phyloP scores from a whole-genome alignment of 805 yeast genomes.

The Wickerhamomyces bisporus region DNA sequence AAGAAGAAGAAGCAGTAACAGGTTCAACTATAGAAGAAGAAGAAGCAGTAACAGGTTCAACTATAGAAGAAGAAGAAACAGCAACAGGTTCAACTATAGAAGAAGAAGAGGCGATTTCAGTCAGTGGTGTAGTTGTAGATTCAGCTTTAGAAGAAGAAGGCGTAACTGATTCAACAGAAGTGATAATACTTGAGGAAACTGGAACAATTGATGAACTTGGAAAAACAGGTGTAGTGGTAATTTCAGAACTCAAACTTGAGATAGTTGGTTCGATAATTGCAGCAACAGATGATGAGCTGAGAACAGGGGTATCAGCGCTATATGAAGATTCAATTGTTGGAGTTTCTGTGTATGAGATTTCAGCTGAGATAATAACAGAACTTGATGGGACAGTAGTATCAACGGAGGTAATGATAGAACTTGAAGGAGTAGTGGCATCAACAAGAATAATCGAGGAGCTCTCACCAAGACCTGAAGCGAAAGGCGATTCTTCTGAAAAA shows the following conservation, averaged over 20 bases:
- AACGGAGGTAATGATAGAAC: too few species aligned
- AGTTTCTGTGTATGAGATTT: too few species aligned
- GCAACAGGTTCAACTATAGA: neutral
- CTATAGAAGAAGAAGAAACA: too few species aligned
- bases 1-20: too few species aligned
- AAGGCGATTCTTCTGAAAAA: neutral
- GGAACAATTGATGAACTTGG: neutral
- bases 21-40: too few species aligned
- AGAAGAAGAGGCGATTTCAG: constrained; percentile 1
- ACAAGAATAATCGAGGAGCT: too few species aligned
- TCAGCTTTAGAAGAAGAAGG: neutral
- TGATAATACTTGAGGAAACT: neutral
- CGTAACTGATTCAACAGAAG: too few species aligned
- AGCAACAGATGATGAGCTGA: neutral
- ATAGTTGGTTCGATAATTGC: neutral
- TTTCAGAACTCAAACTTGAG: neutral
- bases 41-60: too few species aligned
- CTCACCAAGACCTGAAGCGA: too few species aligned
- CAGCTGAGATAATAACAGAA: too few species aligned
- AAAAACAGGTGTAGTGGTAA: neutral
- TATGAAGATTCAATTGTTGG: neutral
- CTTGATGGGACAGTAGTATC: neutral
- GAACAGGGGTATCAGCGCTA: neutral
- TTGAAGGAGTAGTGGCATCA: neutral
- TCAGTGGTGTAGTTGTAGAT: neutral